Evolutionary conservation across 1,284 basidiomycete species (phyloP).

Genomic region (Cryptococcus floricola): DNA sequence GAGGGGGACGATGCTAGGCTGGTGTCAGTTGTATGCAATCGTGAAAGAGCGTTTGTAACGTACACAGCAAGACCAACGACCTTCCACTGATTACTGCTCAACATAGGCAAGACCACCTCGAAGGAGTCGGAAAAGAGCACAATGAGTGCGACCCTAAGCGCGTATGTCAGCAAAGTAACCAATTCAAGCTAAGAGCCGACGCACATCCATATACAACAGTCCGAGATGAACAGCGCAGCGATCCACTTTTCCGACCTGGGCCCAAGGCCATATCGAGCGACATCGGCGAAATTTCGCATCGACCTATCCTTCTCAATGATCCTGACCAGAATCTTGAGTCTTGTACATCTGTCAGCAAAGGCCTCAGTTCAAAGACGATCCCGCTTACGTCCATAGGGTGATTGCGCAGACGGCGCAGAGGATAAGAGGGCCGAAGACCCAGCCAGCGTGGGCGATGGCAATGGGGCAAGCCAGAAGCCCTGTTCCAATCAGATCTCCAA

Average conservation of each 20-base stretch:
- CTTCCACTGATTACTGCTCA: slow-evolving; percentile 71
- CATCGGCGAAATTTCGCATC: slow-evolving; percentile 42
- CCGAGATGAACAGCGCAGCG: slow-evolving; percentile 71
- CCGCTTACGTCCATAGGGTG: slow-evolving; percentile 76
- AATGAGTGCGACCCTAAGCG: slow-evolving; percentile 67
- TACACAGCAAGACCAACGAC: slow-evolving; percentile 66
- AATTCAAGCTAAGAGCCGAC: slow-evolving; percentile 3
- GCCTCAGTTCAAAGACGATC: background rate
- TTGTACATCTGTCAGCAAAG: slow-evolving; percentile 6
- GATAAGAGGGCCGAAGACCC: slow-evolving; percentile 69
- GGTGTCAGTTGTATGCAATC: background rate
- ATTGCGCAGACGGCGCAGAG: slow-evolving; percentile 69
- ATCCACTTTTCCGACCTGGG: slow-evolving; percentile 63
- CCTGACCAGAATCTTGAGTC: slow-evolving; percentile 43
- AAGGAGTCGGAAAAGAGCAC: slow-evolving; percentile 80
- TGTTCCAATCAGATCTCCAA: slow-evolving; percentile 78
- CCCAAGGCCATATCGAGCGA: slow-evolving; percentile 52
- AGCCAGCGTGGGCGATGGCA: slow-evolving; percentile 79
- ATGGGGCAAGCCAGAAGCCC: slow-evolving; percentile 84
- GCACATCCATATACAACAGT: slow-evolving; percentile 63
- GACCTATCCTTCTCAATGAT: slow-evolving; percentile 43
- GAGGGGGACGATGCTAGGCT: slow-evolving; percentile 66
- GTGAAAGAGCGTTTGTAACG: slow-evolving; percentile 24
- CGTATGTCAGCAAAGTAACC: background rate
- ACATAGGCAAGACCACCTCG: slow-evolving; percentile 63